Conservation (phyloP, 352 stramenopile genomes). For the Thraustochytrium striatum region DNA sequence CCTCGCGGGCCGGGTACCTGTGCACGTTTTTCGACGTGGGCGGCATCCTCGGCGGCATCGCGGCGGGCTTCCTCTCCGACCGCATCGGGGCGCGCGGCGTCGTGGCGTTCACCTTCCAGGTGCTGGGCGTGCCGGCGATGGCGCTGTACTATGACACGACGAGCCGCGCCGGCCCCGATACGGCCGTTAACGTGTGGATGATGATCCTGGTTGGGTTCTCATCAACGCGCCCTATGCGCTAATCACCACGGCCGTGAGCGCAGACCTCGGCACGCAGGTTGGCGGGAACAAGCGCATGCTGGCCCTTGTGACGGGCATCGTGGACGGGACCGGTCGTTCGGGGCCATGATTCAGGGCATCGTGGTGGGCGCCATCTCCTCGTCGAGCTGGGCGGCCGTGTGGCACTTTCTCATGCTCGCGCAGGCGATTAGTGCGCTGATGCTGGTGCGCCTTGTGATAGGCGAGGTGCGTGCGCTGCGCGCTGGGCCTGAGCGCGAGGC, state of each 20-base stretch:
- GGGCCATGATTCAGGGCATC: slow-evolving; percentile 48
- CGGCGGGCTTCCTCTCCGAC: slow-evolving; percentile 46
- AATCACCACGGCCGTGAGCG: slow-evolving; percentile 54
- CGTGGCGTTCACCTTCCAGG: slow-evolving; percentile 48
- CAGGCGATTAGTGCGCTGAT: slow-evolving; percentile 30
- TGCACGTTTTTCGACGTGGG: slow-evolving; percentile 53
- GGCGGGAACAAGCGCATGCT: slow-evolving; percentile 41
- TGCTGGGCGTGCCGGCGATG: slow-evolving; percentile 31
- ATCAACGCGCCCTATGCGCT: slow-evolving; percentile 53
- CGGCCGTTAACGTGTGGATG: slow-evolving; percentile 32
- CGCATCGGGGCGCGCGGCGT: slow-evolving; percentile 36
- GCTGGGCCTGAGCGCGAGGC: neutral
- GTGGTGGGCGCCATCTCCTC: slow-evolving; percentile 48
- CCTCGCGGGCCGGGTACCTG: slow-evolving; percentile 42
- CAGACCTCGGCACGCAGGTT: slow-evolving; percentile 53
- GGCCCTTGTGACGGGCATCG: slow-evolving; percentile 53
- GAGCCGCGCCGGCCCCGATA: neutral
- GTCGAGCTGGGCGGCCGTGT: slow-evolving; percentile 33
- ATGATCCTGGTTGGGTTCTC: slow-evolving; percentile 51
- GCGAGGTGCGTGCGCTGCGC: neutral
- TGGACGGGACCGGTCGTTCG: slow-evolving; percentile 54
- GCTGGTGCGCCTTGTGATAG: slow-evolving; percentile 3
- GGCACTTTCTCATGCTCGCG: slow-evolving; percentile 35
- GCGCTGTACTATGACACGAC: slow-evolving; percentile 38
- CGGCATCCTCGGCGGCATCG: slow-evolving; percentile 48